phyloP scores from a whole-genome alignment of 2,329 filamentous ascomycete genomes.

The Graphilbum sp. region DNA sequence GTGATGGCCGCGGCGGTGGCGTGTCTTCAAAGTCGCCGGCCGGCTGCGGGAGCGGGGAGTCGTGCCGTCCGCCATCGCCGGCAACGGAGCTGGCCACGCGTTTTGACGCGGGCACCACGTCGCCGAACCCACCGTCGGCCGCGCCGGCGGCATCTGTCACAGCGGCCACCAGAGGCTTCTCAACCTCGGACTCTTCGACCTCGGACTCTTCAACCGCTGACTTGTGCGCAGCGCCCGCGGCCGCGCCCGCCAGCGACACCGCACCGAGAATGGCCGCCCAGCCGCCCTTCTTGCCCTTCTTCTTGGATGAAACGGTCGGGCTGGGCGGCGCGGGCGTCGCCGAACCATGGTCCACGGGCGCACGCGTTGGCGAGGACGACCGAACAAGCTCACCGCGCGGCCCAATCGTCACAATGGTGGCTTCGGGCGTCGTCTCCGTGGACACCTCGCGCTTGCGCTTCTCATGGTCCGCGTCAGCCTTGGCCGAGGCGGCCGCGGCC shows the following conservation, averaged over 20 bases:
- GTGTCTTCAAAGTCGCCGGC: constrained; percentile 17
- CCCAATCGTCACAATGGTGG: background rate
- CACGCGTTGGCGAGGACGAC: no score
- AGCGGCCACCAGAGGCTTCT: background rate
- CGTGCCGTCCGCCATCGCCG: background rate
- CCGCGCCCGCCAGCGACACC: constrained; percentile 20
- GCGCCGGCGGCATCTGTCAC: background rate
- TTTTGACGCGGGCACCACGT: background rate
- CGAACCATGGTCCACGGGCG: no score
- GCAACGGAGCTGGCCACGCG: constrained; percentile 1
- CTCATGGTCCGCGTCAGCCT: constrained; percentile 2
- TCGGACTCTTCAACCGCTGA: constrained; percentile 6
- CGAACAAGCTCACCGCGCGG: constrained; percentile 7
- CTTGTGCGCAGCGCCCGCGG: no score
- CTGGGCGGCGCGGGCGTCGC: no score
- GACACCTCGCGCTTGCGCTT: background rate
- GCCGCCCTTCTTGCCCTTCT: constrained; percentile 21
- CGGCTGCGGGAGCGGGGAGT: no score
- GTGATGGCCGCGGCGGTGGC: constrained; percentile 1
- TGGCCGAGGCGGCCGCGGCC: constrained; percentile 1
- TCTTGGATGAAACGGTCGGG: background rate
- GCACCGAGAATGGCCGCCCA: constrained; percentile 39
- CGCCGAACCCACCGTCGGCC: no score
- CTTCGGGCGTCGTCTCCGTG: background rate
- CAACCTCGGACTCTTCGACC: constrained; percentile 12